These are phyloP conservation scores for Candida vartiovaarae DNA, from an alignment of 805 yeast species.

Conservation along the genomic window DNA sequence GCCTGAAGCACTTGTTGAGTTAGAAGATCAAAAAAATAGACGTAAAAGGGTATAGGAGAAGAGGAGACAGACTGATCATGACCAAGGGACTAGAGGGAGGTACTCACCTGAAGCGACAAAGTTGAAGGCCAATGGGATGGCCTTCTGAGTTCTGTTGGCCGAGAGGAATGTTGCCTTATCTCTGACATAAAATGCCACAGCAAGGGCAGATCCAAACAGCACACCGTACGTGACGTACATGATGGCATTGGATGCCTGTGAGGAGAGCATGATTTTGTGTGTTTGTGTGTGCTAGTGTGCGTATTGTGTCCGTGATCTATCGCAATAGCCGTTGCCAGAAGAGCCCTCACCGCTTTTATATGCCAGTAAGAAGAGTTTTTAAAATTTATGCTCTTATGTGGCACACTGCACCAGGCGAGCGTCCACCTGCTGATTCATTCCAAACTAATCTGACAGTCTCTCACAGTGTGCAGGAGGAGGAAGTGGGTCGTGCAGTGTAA, in stretches of 20 bases:
- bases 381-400: not conserved
- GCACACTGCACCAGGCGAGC: too few species aligned
- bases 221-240: slow-evolving; percentile 53
- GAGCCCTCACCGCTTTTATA: too few species aligned
- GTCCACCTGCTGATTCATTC: too few species aligned
- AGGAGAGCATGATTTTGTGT: slow-evolving; percentile 30
- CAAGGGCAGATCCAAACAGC: slow-evolving; percentile 46
- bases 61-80: not conserved
- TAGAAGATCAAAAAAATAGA: not conserved
- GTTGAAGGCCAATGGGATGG: slow-evolving; percentile 76
- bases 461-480: too few species aligned
- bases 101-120: slow-evolving; percentile 87
- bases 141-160: slow-evolving; percentile 74
- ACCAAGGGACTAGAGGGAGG: slow-evolving; percentile 1
- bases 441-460: too few species aligned
- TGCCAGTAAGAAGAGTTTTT: too few species aligned
- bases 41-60: not conserved
- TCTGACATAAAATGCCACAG: slow-evolving; percentile 52
- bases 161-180: slow-evolving; percentile 50
- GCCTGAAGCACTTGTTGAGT: slow-evolving; percentile 4
- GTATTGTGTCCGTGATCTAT: too few species aligned
- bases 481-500: too few species aligned
- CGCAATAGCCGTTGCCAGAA: too few species aligned
- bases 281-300: not conserved
- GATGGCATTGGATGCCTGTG: slow-evolving; percentile 55